Base-by-base conservation (phyloP, 2,329 filamentous ascomycete genomes). In the Aspergillus intermedius region DNA sequence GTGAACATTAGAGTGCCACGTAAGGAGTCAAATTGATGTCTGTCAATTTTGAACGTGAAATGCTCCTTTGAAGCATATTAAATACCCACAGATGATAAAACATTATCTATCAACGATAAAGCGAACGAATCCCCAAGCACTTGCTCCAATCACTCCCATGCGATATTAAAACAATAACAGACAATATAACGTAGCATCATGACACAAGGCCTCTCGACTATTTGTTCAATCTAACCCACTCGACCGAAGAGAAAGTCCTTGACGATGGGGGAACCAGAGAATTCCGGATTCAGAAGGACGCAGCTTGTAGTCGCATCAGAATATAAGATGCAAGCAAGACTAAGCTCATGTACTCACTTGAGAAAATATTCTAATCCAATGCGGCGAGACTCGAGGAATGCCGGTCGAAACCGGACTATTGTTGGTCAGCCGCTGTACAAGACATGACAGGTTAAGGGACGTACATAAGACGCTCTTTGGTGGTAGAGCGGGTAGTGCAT, bases 201-300 rank as follows among this genome's bases (percentile, higher is more conserved):
- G 13, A 43, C 12, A 12, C 9, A 42, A 15, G 5, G 13, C 10
- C n/a, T 19, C 8, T 19, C 17, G 2, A 19, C 22, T 21, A 12
- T 19, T 22, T 7, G 23, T 17, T 5, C 28, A 34, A 46, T 41
- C 13, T 46, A 67, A 37, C 58, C 65, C 35, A 63, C 57, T 25
- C 64, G 59, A 19, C 64, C 64, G 66, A 95, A 93, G 45, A 96
- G 77, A 64, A 96, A 96, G 49, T 95, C 89, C 65, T 93, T 95
- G 40, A 95, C 76, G 2, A 95, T 82, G 0, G 90, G 88, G n/a
- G 88, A 93, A 9, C 87, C 87, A 30, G 90, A 88, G 64, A 96
- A 96, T 67, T 96, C 90, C 0, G 91, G 91, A 67, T 96, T 96
- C 25, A 96, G 73, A 56, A 97, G 72, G 52, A 96, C 84, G 71